Percentiles rank a stretch among this genome's conserved stretches.
Conservation (phyloP, 2,329 filamentous ascomycete species). For the Zalaria sp. region DNA sequence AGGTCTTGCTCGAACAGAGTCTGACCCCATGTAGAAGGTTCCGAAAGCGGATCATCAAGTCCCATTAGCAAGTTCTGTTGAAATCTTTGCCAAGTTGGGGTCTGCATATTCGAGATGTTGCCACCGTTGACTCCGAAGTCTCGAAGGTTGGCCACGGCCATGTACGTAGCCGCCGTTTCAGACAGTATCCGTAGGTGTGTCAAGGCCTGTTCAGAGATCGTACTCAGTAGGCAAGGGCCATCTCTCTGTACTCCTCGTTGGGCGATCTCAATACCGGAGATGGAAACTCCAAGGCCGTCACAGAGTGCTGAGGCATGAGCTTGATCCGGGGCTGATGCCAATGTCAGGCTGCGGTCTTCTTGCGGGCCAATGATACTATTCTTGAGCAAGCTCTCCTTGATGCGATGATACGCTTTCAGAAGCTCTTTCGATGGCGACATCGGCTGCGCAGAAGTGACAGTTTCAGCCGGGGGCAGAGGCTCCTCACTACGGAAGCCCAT, state of each 20-base stretch:
- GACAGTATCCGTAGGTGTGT: constrained; percentile 79
- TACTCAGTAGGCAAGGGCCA: constrained; percentile 61
- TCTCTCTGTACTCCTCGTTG: constrained; percentile 65
- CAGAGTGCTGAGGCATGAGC: constrained; percentile 1
- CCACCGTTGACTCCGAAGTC: constrained; percentile 2
- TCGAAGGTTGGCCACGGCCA: background rate
- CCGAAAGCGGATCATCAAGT: too few species aligned
- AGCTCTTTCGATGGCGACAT: constrained; percentile 18
- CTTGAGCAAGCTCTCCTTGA: constrained; percentile 29
- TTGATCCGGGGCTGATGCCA: background rate
- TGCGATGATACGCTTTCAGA: constrained; percentile 39
- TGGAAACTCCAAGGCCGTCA: constrained; percentile 43
- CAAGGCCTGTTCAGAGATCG: constrained; percentile 68
- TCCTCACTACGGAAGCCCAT: too few species aligned
- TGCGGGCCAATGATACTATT: constrained; percentile 1
- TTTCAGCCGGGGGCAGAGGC: too few species aligned
- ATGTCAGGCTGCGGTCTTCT: background rate
- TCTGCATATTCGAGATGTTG: background rate
- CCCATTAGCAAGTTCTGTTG: background rate
- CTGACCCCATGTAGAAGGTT: too few species aligned
- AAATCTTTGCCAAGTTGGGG: constrained; percentile 12
- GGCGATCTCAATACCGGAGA: constrained; percentile 79
- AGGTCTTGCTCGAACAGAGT: constrained; percentile 54
- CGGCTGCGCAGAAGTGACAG: background rate
- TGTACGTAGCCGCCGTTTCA: constrained; percentile 55